These are phyloP conservation scores for Cyclotella kingstonii DNA, from an alignment of 108 stramenopile species.

Conservation along the genomic window DNA sequence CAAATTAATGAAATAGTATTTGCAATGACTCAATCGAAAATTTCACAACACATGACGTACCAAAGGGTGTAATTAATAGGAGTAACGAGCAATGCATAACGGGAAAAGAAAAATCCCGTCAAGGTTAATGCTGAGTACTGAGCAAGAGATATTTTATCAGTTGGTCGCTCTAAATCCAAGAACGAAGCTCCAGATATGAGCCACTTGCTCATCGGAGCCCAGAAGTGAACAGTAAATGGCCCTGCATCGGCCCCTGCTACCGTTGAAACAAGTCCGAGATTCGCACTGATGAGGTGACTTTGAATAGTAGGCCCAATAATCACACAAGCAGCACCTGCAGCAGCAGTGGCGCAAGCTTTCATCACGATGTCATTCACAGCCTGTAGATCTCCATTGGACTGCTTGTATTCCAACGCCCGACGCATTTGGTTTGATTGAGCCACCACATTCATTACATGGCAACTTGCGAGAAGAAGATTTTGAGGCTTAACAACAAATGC, in stretches of 20 bases:
- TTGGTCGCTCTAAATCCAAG: conserved; percentile 79
- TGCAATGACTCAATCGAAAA: neutral
- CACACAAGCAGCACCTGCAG: conserved; percentile 54
- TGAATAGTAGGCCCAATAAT: conserved; percentile 61
- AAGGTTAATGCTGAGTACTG: conserved; percentile 83
- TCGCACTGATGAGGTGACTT: conserved; percentile 43
- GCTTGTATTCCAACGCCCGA: conserved; percentile 74
- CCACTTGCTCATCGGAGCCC: conserved; percentile 92
- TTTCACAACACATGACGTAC: neutral
- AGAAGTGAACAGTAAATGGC: conserved; percentile 56
- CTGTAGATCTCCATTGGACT: conserved; percentile 57
- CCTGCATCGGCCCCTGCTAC: conserved; percentile 79
- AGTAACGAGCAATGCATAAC: conserved; percentile 76
- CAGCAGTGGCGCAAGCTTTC: conserved; percentile 69
- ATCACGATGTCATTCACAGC: conserved; percentile 60
- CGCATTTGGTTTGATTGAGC: conserved; percentile 84
- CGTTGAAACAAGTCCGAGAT: conserved; percentile 58
- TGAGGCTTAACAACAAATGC: conserved; percentile 78
- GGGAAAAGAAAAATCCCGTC: conserved; percentile 84
- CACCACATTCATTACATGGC: conserved; percentile 78
- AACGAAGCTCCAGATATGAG: conserved; percentile 82
- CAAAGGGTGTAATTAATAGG: conserved; percentile 84
- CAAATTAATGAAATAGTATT: neutral
- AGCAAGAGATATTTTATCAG: conserved; percentile 80
- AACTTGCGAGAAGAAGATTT: conserved; percentile 63